Evolutionary conservation across 257 asterid species (phyloP), one percentile per base, ranked within the genome.

Genomic region (Vinca minor): DNA sequence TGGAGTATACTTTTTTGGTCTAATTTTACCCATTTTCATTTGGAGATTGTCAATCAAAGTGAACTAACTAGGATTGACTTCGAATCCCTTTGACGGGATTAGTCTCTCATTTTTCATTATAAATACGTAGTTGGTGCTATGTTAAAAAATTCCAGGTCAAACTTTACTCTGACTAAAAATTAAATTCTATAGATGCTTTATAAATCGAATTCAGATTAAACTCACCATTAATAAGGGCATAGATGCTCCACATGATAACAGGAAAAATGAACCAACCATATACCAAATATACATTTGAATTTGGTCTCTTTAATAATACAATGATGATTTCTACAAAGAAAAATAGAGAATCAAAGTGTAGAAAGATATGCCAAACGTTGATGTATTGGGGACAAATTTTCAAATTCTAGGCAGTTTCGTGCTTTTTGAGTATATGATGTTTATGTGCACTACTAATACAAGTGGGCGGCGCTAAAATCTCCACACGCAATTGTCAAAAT

Each of bases 381-480:
- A 56, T 57, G 10, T n/a, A 46, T 67, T 67, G 59, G 71, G 18
- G 65, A 67, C 65, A 67, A 45, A 59, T 13, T 1, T 63, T 44
- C 48, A 20, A 56, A n/a, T 44, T 4, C 45, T 25, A 4, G 47
- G 25, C 4, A 20, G 64, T 42, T 66, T 56, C 63, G 20, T 61
- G 32, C 47, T 56, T 17, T 38, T 29, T 66, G 20, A 1, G n/a
- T n/a, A 20, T 54, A n/a, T 39, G 56, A 66, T 66, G 61, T 55
- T 29, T 66, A 29, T 55, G 57, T 17, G 39, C 28, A 18, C 9
- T 41, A n/a, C n/a, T n/a, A n/a, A n/a, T n/a, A n/a, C n/a, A n/a
- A 38, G 64, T 55, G 64, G 64, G 42, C 25, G 38, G 62, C 53
- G 39, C 28, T 53, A 53, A 65, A 21, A 12, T 62, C 26, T 44